Percentiles rank a stretch among this genome's conserved stretches.
These are phyloP conservation scores for Sphaceloma murrayae DNA, from an alignment of 2,329 filamentous ascomycete genomes.

Conservation along the genomic window DNA sequence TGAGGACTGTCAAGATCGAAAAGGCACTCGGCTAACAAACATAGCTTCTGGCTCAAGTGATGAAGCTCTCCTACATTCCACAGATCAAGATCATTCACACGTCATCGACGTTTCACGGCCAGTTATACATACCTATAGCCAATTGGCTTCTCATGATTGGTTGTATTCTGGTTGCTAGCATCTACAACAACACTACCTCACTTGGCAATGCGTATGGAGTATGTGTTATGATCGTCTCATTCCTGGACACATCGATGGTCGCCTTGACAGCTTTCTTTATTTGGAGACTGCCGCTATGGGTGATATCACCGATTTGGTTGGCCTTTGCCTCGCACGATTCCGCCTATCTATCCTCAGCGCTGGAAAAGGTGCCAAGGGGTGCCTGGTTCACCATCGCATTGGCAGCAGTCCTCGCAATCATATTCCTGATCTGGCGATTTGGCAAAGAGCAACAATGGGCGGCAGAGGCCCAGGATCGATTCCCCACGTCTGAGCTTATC, in stretches of 20 bases:
- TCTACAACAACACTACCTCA: constrained; percentile 63
- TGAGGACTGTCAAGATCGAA: not conserved
- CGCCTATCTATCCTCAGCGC: constrained; percentile 57
- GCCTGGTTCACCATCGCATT: constrained; percentile 70
- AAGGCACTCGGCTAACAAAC: constrained; percentile 22
- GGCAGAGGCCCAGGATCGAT: constrained; percentile 55
- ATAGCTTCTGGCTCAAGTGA: constrained; percentile 56
- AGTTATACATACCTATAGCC: constrained; percentile 64
- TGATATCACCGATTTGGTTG: constrained; percentile 55
- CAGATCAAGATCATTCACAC: constrained; percentile 67
- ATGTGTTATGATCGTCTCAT: constrained; percentile 71
- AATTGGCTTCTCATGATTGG: constrained; percentile 73
- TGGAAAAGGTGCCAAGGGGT: constrained; percentile 64
- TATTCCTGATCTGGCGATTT: constrained; percentile 69
- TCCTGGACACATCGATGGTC: constrained; percentile 68
- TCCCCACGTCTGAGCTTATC: constrained; percentile 41
- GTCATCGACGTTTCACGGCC: constrained; percentile 59
- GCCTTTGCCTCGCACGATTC: constrained; percentile 58
- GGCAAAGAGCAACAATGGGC: constrained; percentile 71
- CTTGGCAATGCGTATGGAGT: constrained; percentile 69
- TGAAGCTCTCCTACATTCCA: constrained; percentile 65
- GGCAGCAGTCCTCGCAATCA: constrained; percentile 49
- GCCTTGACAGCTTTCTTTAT: constrained; percentile 61
- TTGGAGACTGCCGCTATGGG: constrained; percentile 53
- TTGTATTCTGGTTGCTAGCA: constrained; percentile 61